Conservation (phyloP, 2,329 filamentous ascomycete genomes). For the Celoporthe dispersa region DNA sequence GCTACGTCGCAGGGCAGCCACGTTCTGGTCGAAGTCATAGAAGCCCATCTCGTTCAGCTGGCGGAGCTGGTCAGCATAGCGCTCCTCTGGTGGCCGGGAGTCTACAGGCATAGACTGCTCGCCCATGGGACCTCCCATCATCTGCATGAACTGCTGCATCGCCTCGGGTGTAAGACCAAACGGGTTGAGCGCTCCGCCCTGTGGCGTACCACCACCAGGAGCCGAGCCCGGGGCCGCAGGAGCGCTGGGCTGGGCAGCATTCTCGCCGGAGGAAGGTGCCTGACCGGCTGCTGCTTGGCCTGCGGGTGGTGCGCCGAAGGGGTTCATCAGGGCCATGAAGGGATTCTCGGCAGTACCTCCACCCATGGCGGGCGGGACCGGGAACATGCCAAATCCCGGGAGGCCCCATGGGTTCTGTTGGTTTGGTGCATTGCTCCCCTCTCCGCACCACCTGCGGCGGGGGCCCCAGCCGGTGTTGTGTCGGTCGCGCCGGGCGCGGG, state of each 20-base stretch:
- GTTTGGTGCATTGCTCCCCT: slow-evolving; percentile 38
- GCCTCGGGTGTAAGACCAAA: slow-evolving; percentile 58
- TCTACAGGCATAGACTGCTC: slow-evolving; percentile 67
- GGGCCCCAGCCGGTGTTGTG: slow-evolving; percentile 67
- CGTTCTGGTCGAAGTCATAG: slow-evolving; percentile 92
- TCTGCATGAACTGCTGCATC: slow-evolving; percentile 58
- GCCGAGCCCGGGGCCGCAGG: slow-evolving; percentile 32
- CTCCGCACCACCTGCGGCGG: slow-evolving; percentile 36
- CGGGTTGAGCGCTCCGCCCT: slow-evolving; percentile 42
- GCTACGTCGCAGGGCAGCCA: slow-evolving; percentile 82
- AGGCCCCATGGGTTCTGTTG: slow-evolving; percentile 38
- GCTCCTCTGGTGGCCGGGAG: slow-evolving; percentile 88
- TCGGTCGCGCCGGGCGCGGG: slow-evolving; percentile 92
- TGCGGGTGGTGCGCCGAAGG: slow-evolving; percentile 41
- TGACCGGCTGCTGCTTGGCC: slow-evolving; percentile 38
- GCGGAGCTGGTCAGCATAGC: slow-evolving; percentile 85
- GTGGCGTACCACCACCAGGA: slow-evolving; percentile 51
- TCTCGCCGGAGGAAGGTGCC: slow-evolving; percentile 32
- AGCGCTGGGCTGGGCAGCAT: slow-evolving; percentile 31
- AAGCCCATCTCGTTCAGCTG: slow-evolving; percentile 99
- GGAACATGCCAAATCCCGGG: slow-evolving; percentile 48
- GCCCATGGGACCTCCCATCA: slow-evolving; percentile 48
- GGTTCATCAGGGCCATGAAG: slow-evolving; percentile 47
- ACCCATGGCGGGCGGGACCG: slow-evolving; percentile 32
- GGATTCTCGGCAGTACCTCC: slow-evolving; percentile 41